phyloP scores from a whole-genome alignment of 2,329 filamentous ascomycete species.

The Pseudogymnoascus sp. region DNA sequence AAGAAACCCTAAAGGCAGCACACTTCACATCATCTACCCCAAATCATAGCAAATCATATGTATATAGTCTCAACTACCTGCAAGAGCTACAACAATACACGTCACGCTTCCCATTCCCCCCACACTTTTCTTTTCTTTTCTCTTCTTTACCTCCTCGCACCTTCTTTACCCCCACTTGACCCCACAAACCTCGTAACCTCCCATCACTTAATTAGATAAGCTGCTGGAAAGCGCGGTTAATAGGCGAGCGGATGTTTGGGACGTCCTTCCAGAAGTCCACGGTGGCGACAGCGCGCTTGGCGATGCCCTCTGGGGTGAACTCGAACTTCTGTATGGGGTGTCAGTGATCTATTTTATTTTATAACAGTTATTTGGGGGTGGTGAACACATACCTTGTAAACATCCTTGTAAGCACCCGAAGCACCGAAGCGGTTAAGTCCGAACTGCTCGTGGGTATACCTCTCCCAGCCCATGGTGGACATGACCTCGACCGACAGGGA shows the following conservation, averaged over 20 bases:
- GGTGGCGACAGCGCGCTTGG: conserved; percentile 88
- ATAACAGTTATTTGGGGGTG: background rate
- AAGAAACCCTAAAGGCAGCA: background rate
- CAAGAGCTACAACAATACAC: background rate
- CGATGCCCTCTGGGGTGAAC: conserved; percentile 93
- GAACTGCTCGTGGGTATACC: conserved; percentile 99
- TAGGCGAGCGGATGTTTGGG: conserved; percentile 80
- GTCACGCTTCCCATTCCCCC: background rate
- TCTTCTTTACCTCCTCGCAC: background rate
- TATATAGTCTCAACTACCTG: conserved; percentile 3
- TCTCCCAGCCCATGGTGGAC: conserved; percentile 97
- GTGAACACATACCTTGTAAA: conserved; percentile 67
- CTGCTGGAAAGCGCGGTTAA: conserved; percentile 98
- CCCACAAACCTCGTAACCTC: background rate
- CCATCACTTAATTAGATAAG: conserved; percentile 58
- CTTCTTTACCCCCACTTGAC: background rate
- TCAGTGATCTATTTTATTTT: conserved; percentile 30
- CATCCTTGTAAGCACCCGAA: conserved; percentile 92
- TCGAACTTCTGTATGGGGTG: conserved; percentile 76
- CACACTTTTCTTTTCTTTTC: background rate
- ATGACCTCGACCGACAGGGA: conserved; percentile 92
- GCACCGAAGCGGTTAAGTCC: conserved; percentile 98
- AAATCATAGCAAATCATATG: background rate
- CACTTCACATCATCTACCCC: background rate
- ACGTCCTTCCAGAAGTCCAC: conserved; percentile 96